Evolutionary conservation across 805 yeast species (phyloP).

Genomic region (Myxozyma neglecta): DNA sequence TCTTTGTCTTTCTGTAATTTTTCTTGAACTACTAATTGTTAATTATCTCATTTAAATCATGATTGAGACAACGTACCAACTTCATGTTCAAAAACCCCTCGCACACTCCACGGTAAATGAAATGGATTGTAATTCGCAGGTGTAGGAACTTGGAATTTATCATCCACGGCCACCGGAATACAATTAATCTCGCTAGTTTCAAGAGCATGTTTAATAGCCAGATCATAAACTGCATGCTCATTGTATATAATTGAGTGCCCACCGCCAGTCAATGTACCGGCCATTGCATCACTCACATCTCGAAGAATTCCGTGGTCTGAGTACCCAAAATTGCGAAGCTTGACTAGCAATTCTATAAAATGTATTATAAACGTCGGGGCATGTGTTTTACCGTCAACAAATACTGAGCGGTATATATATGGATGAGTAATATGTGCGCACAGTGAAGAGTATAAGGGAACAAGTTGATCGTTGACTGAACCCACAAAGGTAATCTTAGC

Average conservation of each 20-base stretch:
- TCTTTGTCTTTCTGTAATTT: conserved; percentile 52
- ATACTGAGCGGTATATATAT: conserved; percentile 83
- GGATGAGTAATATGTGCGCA: conserved; percentile 86
- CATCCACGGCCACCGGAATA: conserved; percentile 35
- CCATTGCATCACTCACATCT: conserved; percentile 74
- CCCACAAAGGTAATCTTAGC: conserved; percentile 82
- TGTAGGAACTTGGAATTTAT: conserved; percentile 54
- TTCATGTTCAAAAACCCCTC: conserved; percentile 75
- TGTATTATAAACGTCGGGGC: conserved; percentile 78
- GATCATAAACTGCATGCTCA: conserved; percentile 77
- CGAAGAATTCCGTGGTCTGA: conserved; percentile 84
- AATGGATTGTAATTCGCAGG: conserved; percentile 73
- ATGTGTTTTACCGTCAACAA: conserved; percentile 67
- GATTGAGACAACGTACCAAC: conserved; percentile 40
- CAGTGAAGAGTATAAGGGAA: conserved; percentile 85
- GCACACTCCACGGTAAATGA: conserved; percentile 87
- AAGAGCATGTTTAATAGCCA: conserved; percentile 71
- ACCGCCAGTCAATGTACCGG: conserved; percentile 91
- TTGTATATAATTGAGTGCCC: conserved; percentile 91
- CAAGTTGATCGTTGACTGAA: conserved; percentile 89
- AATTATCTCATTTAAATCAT: conserved; percentile 31
- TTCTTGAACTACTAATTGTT: conserved; percentile 39
- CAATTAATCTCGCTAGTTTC: conserved; percentile 64
- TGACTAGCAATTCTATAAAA: conserved; percentile 70
- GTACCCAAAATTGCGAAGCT: conserved; percentile 70